Conservation (phyloP, 2,329 filamentous ascomycete genomes). For the Phaeomoniella chlamydospora region DNA sequence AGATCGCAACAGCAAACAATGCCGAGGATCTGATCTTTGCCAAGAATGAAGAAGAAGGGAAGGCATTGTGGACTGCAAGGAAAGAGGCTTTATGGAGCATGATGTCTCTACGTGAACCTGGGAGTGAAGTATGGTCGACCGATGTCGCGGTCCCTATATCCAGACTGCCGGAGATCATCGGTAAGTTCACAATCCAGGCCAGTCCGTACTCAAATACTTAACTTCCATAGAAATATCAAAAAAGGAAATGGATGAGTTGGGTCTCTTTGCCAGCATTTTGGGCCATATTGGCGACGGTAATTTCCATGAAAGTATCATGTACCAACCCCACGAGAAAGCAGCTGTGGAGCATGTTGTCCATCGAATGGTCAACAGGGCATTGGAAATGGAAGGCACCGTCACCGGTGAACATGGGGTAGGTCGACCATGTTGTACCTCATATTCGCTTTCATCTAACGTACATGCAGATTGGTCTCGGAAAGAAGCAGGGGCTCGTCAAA, state of each 20-base stretch:
- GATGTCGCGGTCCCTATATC: constrained; percentile 75
- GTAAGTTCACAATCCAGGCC: constrained; percentile 15
- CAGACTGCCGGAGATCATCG: constrained; percentile 46
- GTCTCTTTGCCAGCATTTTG: constrained; percentile 73
- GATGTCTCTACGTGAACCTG: constrained; percentile 46
- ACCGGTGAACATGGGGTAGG: background rate
- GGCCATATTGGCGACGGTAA: constrained; percentile 91
- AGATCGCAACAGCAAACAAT: constrained; percentile 50
- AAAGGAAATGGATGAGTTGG: constrained; percentile 74
- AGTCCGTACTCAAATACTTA: constrained; percentile 6
- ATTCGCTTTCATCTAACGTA: constrained; percentile 1
- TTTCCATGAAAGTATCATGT: constrained; percentile 88
- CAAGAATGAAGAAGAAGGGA: constrained; percentile 50
- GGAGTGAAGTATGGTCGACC: constrained; percentile 65
- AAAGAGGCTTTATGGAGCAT: constrained; percentile 77
- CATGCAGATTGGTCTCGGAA: constrained; percentile 56
- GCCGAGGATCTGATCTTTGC: constrained; percentile 62
- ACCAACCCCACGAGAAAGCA: constrained; percentile 57
- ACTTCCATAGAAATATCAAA: constrained; percentile 58
- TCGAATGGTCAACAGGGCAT: constrained; percentile 77
- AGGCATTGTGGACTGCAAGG: constrained; percentile 67
- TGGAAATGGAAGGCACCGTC: constrained; percentile 74
- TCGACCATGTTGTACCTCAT: background rate
- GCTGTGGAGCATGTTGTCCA: constrained; percentile 72
- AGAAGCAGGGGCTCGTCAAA: constrained; percentile 64